Conservation (phyloP, 495 filamentous ascomycete genomes). For the Aspergillus baeticus region DNA sequence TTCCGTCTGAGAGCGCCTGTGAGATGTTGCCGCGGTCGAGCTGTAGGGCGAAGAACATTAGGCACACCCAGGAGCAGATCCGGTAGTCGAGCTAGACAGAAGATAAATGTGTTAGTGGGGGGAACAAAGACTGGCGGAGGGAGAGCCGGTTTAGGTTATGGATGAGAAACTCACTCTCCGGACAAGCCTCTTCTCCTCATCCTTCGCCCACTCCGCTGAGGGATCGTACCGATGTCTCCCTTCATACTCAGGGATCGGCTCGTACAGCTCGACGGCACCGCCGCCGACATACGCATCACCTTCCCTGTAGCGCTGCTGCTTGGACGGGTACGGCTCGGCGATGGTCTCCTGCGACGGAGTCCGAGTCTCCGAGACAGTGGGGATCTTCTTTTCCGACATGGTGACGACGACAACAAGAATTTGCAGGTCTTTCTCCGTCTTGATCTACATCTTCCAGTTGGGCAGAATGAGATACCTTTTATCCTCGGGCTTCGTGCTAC, state of each 20-base stretch:
- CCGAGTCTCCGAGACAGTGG: not conserved
- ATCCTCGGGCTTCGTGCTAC: not conserved
- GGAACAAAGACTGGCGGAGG: not conserved
- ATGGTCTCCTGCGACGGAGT: not conserved
- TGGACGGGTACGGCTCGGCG: not conserved
- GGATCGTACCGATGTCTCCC: constrained; percentile 53
- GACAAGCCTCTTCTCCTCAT: constrained; percentile 37
- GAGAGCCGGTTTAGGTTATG: no score
- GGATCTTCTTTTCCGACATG: not conserved
- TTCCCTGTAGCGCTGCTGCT: not conserved
- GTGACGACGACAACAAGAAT: not conserved
- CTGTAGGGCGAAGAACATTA: constrained; percentile 77
- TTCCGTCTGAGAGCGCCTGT: constrained; percentile 63
- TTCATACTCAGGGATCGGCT: constrained; percentile 47
- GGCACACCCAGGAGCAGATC: constrained; percentile 59
- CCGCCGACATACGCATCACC: not conserved
- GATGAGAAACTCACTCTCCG: constrained; percentile 18
- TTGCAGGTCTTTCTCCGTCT: not conserved
- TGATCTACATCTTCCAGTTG: not conserved
- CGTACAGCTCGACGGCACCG: not conserved
- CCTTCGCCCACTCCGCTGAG: constrained; percentile 44
- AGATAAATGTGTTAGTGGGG: not conserved
- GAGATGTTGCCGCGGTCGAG: constrained; percentile 69
- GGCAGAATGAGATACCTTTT: no score
- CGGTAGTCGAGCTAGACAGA: constrained; percentile 29